Evolutionary conservation across 2,329 filamentous ascomycete species (phyloP).

Genomic region (Hymenoscyphus albidus): DNA sequence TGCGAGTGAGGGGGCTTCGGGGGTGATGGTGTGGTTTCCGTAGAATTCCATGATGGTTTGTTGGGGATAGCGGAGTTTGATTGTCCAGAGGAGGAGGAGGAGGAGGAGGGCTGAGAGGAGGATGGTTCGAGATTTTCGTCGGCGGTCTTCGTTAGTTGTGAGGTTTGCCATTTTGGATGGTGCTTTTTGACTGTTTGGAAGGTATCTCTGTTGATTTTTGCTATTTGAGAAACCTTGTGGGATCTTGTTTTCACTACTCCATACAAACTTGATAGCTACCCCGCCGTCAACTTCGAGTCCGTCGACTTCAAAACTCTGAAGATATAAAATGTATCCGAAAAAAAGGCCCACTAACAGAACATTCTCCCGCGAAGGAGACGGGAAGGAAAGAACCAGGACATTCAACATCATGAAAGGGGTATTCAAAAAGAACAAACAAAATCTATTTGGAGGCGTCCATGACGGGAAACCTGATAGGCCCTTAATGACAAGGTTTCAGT

Average conservation of each 20-base stretch:
- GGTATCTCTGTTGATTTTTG: neutral
- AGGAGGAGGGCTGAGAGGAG: slow-evolving; percentile 24
- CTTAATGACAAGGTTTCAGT: neutral
- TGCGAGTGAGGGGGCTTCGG: slow-evolving; percentile 1
- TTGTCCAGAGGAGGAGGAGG: slow-evolving; percentile 27
- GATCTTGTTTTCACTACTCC: neutral
- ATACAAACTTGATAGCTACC: neutral
- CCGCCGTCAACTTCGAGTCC: neutral
- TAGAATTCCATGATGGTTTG: slow-evolving; percentile 22
- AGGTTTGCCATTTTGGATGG: slow-evolving; percentile 2
- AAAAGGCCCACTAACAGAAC: neutral
- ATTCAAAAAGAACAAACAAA: neutral
- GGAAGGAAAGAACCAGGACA: too few species aligned
- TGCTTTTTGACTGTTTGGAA: neutral
- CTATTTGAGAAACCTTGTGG: too few species aligned
- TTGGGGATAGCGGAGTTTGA: slow-evolving; percentile 27
- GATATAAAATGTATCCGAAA: neutral
- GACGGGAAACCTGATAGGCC: neutral
- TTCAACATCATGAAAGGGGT: neutral
- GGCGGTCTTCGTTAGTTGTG: slow-evolving; percentile 24
- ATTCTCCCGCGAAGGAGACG: neutral
- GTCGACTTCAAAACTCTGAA: neutral
- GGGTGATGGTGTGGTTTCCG: slow-evolving; percentile 10
- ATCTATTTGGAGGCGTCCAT: neutral
- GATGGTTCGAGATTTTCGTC: slow-evolving; percentile 26